Percentiles rank a stretch among this genome's conserved stretches.
Evolutionary conservation across 108 stramenopile genomes (phyloP).

Genomic region (Nitzschia inconspicua): DNA sequence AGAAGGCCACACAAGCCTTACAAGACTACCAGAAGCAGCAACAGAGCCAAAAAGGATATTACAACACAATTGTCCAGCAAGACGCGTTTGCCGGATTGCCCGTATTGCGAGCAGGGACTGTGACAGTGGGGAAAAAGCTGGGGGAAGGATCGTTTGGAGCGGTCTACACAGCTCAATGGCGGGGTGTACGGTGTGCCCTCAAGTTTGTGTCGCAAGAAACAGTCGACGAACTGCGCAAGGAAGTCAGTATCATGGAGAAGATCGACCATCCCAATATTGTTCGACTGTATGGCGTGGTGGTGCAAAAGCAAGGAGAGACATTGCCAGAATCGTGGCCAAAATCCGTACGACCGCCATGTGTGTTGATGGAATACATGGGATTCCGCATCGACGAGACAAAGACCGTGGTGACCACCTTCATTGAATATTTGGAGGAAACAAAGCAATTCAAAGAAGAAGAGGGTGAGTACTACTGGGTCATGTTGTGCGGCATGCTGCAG

Average conservation of each 20-base stretch:
- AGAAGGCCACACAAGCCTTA: too few species aligned
- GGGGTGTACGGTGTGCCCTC: constrained; percentile 14
- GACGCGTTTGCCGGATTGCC: constrained; percentile 2
- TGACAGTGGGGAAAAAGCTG: constrained; percentile 9
- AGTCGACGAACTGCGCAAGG: constrained; percentile 4
- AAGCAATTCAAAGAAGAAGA: not conserved
- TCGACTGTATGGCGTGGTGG: constrained; percentile 7
- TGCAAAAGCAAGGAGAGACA: not conserved
- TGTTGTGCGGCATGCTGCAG: constrained; percentile 10
- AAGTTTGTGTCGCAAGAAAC: constrained; percentile 9
- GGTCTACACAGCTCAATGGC: constrained; percentile 9
- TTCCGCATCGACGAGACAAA: not conserved
- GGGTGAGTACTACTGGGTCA: constrained; percentile 10
- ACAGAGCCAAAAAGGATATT: too few species aligned
- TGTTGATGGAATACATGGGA: constrained; percentile 19
- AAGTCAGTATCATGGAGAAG: constrained; percentile 12
- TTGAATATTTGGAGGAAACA: not conserved
- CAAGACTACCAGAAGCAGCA: too few species aligned
- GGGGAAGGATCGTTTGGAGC: constrained; percentile 15
- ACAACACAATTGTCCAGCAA: too few species aligned
- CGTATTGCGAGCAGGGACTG: constrained; percentile 7
- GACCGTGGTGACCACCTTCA: not conserved
- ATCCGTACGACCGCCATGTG: constrained; percentile 5
- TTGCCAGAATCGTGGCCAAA: constrained; percentile 4
- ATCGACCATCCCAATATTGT: constrained; percentile 21